Evolutionary conservation across 2,329 filamentous ascomycete species (phyloP), one percentile per base, ranked within the genome.

Genomic region (Trichophyton rubrum): DNA sequence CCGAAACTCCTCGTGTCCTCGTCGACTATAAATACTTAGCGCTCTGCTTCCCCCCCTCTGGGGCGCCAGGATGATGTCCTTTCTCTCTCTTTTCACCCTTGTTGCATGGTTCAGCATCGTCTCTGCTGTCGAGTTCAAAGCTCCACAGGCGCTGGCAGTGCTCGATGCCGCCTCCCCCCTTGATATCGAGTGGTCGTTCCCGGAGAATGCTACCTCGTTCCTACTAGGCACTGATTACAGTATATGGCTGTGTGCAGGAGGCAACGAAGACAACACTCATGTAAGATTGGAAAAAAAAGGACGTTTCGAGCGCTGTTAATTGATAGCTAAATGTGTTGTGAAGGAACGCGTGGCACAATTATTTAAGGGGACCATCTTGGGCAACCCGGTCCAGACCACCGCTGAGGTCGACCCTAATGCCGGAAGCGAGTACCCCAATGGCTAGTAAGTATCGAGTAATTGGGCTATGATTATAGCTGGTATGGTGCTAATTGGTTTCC

Each of bases 181-280:
- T 56, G 76, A 75, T 3, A 74, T 85, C 17, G 73, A 77, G 64
- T 86, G 83, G 83, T 74, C 76, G 61, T 82, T 85, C 17, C 78
- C 78, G 30, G 79, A 79, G 45, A 72, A 72, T 20, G 70, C 75
- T 49, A 82, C 83, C 1, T 68, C 72, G 2, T 68, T 84, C 40
- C 68, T 77, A 6, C 75, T 80, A 61, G 73, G 85, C 47, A 69
- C 73, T 1, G 75, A 76, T 17, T 88, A 84, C 69, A 74, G 81
- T 62, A 70, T 88, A 56, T 81, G 80, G 65, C 73, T 88, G 22
- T 82, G 82, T 67, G 80, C 82, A 5, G 85, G 85, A 60, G 82
- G 83, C 53, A 82, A 85, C 67, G 72, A 74, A 1, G 73, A 71
- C 17, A 72, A 70, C 60, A 73, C 74, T 62, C 75, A 78, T 74